Conservation (phyloP, 192 early-diverging fungal species). For the Chytriomyces sp. region DNA sequence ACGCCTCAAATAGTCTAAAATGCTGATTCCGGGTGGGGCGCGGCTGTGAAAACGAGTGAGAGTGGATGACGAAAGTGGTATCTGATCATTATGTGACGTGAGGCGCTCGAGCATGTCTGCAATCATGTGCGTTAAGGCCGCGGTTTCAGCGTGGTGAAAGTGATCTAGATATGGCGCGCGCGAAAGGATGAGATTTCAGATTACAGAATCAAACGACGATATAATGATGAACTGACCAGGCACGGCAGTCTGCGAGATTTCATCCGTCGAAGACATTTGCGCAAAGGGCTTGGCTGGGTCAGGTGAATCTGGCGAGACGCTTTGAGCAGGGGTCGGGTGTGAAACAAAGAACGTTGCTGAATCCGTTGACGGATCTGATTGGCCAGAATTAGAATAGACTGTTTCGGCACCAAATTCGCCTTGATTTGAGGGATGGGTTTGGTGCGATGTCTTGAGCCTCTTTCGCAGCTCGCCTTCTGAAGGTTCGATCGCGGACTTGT, state of each 20-base stretch:
- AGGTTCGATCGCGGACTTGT: too few relatives aligned
- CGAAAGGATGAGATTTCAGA: neutral
- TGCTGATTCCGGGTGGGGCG: constrained; percentile 82
- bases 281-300: neutral
- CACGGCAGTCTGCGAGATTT: constrained; percentile 1
- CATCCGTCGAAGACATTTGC: neutral
- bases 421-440: too few relatives aligned
- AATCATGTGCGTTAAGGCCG: constrained; percentile 43
- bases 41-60: constrained; percentile 96
- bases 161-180: constrained; percentile 26
- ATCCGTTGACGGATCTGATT: constrained; percentile 6
- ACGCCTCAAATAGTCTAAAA: constrained; percentile 87
- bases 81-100: constrained; percentile 71
- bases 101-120: constrained; percentile 59
- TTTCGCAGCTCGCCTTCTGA: too few relatives aligned
- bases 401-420: neutral
- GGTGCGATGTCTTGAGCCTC: too few relatives aligned
- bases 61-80: constrained; percentile 59
- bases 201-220: neutral
- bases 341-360: neutral
- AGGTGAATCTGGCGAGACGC: neutral
- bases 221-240: constrained; percentile 8
- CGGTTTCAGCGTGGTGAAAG: constrained; percentile 45
- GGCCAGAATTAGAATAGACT: neutral
- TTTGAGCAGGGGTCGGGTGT: neutral